These are phyloP conservation scores for Typha latifolia DNA, from an alignment of 176 grass and related monocot species.

Conservation along the genomic window DNA sequence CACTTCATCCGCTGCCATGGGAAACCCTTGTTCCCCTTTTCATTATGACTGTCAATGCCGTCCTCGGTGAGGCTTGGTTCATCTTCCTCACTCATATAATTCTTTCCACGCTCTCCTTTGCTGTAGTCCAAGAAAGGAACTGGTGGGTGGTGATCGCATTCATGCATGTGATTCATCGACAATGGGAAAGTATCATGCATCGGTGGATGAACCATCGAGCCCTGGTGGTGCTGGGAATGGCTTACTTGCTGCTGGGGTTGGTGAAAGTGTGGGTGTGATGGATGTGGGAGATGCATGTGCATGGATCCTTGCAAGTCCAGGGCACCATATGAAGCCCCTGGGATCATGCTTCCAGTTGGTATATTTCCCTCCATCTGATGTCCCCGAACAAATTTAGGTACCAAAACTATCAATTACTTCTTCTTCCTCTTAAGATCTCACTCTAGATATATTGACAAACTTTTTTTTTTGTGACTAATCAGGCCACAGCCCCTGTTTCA, in stretches of 20 bases:
- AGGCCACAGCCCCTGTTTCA: too few relatives aligned
- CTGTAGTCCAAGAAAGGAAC: constrained; percentile 48
- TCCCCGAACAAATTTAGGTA: too few relatives aligned
- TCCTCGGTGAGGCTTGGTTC: constrained; percentile 43
- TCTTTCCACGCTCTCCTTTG: constrained; percentile 41
- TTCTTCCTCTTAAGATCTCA: too few relatives aligned
- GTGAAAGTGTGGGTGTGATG: constrained; percentile 6
- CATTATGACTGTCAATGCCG: constrained; percentile 26
- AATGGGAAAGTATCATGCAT: constrained; percentile 25
- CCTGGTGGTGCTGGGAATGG: constrained; percentile 7
- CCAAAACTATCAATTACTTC: too few relatives aligned
- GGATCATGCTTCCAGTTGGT: constrained; percentile 31
- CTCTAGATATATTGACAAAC: too few relatives aligned
- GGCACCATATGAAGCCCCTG: constrained; percentile 37
- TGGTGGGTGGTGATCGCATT: constrained; percentile 26
- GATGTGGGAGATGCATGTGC: constrained; percentile 37
- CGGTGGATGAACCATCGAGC: constrained; percentile 18
- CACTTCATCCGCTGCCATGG: constrained; percentile 99
- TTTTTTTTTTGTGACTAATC: too few relatives aligned
- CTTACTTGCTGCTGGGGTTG: background rate
- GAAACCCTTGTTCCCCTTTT: constrained; percentile 43
- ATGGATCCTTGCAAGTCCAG: constrained; percentile 38
- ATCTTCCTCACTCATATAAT: constrained; percentile 48
- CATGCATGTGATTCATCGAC: constrained; percentile 23
- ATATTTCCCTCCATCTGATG: constrained; percentile 60